Evolutionary conservation across 441 rosid genomes (phyloP).

Genomic region (Erodium texanum): DNA sequence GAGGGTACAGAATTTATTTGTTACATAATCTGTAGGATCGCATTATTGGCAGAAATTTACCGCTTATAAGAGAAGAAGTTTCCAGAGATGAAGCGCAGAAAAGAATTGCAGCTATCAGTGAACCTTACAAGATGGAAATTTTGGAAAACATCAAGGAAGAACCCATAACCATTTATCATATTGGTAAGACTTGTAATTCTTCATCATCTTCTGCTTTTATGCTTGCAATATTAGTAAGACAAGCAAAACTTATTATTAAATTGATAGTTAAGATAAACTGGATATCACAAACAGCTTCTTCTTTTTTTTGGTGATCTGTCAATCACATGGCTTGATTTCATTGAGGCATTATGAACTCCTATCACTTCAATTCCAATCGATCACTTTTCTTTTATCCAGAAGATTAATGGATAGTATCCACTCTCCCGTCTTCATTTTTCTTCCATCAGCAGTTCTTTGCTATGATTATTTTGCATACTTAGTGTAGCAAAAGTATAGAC

Average conservation of each 20-base stretch:
- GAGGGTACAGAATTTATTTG: constrained; percentile 36
- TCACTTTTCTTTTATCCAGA: background rate
- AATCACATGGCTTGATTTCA: no score
- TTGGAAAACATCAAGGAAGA: constrained; percentile 74
- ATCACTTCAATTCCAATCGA: background rate
- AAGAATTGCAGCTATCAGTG: constrained; percentile 65
- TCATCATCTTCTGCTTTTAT: background rate
- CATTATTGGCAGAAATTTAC: constrained; percentile 71
- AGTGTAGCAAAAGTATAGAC: background rate
- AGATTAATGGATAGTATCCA: background rate
- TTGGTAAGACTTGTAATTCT: constrained; percentile 35
- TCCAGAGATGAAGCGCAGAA: constrained; percentile 71
- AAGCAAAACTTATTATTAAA: no score
- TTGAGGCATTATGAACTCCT: no score
- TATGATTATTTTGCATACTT: background rate
- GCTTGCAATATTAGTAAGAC: no score
- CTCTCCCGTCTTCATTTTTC: background rate
- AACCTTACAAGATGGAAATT: constrained; percentile 91
- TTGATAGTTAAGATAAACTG: no score
- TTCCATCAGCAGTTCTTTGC: background rate
- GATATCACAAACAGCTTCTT: background rate
- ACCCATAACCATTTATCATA: constrained; percentile 77
- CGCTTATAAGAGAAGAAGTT: constrained; percentile 76
- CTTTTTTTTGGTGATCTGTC: background rate
- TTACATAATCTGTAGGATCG: constrained; percentile 68